phyloP scores from a whole-genome alignment of 805 yeast genomes.

The Pichia sporocuriosa region DNA sequence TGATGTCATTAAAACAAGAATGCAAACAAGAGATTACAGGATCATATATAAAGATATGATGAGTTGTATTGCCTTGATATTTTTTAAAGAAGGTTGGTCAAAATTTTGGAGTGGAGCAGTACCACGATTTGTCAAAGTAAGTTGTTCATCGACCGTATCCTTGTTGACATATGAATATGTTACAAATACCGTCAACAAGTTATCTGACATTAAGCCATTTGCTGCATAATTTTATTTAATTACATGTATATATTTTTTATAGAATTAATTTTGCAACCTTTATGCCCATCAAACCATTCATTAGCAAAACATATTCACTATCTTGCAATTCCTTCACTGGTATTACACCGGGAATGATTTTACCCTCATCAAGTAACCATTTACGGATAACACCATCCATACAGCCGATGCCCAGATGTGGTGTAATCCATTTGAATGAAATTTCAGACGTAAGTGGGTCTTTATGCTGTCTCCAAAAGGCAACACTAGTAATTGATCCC shows the following conservation, averaged over 20 bases:
- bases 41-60: conserved; percentile 53
- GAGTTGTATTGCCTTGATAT: conserved; percentile 44
- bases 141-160: conserved; percentile 65
- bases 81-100: conserved; percentile 39
- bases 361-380: conserved; percentile 37
- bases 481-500: conserved; percentile 78
- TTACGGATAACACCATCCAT: conserved; percentile 78
- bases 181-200: conserved; percentile 36
- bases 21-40: conserved; percentile 72
- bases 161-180: conserved; percentile 55
- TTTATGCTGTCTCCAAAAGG: conserved; percentile 38
- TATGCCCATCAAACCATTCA: conserved; percentile 83
- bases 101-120: conserved; percentile 53
- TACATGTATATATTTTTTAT: not conserved
- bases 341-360: conserved; percentile 27
- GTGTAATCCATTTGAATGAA: conserved; percentile 66
- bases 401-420: conserved; percentile 72
- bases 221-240: conserved; percentile 15
- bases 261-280: conserved; percentile 47
- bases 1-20: conserved; percentile 79
- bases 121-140: conserved; percentile 65
- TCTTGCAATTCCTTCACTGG: conserved; percentile 37
- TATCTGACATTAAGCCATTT: conserved; percentile 26
- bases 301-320: conserved; percentile 68
- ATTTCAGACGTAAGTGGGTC: conserved; percentile 24